Evolutionary conservation across 148 eudicot genomes (phyloP).

Genomic region (Amaranthus palmeri): DNA sequence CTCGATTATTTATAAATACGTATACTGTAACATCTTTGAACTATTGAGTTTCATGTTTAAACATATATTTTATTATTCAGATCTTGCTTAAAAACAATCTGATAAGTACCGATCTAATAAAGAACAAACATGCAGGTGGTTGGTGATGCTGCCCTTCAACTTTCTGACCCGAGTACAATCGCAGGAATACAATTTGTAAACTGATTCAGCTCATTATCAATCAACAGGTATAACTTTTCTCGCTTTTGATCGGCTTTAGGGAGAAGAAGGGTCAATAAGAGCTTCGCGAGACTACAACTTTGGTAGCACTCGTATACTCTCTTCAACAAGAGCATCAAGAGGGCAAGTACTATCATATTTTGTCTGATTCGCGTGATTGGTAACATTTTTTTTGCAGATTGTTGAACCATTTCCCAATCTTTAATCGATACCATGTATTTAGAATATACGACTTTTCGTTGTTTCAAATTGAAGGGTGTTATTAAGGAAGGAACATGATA

Average conservation of each 20-base stretch:
- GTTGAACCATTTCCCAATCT: no score
- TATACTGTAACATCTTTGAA: no score
- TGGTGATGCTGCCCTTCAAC: slow-evolving; percentile 81
- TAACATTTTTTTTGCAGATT: no score
- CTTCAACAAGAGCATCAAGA: background rate
- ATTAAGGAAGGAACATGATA: no score
- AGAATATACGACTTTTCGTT: no score
- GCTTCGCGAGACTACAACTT: background rate
- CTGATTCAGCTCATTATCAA: slow-evolving; percentile 26
- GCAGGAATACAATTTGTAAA: slow-evolving; percentile 75
- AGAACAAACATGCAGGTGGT: slow-evolving; percentile 55
- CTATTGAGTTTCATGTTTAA: no score
- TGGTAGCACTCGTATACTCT: background rate
- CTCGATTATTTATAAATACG: no score
- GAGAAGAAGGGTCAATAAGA: background rate
- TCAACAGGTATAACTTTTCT: background rate
- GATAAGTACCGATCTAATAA: slow-evolving; percentile 15
- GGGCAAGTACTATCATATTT: background rate
- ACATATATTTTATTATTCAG: background rate
- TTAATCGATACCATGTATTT: no score
- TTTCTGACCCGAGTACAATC: slow-evolving; percentile 50
- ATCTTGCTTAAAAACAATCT: background rate
- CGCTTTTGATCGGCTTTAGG: background rate
- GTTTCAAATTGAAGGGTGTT: no score
- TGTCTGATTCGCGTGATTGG: background rate